Evolutionary conservation across 768 basidiomycete species (phyloP).

Genomic region (Tubosaeta sp.): DNA sequence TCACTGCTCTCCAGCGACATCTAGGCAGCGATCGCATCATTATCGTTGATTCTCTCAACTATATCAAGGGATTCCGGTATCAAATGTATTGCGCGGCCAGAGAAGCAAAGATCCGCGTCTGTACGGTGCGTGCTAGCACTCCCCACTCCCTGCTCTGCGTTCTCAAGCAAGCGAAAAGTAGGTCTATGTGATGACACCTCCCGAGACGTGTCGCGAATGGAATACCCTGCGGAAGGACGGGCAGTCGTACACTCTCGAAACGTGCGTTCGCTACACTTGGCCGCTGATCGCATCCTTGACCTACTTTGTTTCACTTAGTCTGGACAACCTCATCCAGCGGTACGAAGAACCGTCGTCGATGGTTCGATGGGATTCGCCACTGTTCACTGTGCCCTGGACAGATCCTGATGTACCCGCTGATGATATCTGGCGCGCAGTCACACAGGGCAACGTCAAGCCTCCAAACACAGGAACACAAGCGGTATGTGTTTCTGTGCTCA

Average conservation of each 20-base stretch:
- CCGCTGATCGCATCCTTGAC: background rate
- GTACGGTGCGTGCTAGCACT: slow-evolving; percentile 61
- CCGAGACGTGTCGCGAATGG: slow-evolving; percentile 74
- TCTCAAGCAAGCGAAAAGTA: slow-evolving; percentile 31
- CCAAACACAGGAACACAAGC: slow-evolving; percentile 80
- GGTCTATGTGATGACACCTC: slow-evolving; percentile 73
- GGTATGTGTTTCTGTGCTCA: slow-evolving; percentile 40
- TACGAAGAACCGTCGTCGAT: slow-evolving; percentile 97
- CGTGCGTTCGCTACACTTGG: slow-evolving; percentile 41
- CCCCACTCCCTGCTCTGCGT: background rate
- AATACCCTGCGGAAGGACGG: slow-evolving; percentile 52
- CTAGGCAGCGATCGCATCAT: slow-evolving; percentile 72
- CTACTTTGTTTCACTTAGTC: background rate
- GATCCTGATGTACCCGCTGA: slow-evolving; percentile 62
- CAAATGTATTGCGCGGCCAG: slow-evolving; percentile 96
- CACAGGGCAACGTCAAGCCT: slow-evolving; percentile 74
- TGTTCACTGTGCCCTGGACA: slow-evolving; percentile 79
- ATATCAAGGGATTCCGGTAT: slow-evolving; percentile 98
- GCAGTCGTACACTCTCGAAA: slow-evolving; percentile 57
- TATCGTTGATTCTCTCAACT: slow-evolving; percentile 89
- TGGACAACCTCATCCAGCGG: slow-evolving; percentile 57
- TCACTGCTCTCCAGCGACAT: slow-evolving; percentile 75
- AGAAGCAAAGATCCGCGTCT: slow-evolving; percentile 78
- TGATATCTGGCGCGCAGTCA: slow-evolving; percentile 78
- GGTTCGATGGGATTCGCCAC: slow-evolving; percentile 98